Evolutionary conservation across 2,329 filamentous ascomycete genomes (phyloP).

Genomic region (Colletotrichum lupini): DNA sequence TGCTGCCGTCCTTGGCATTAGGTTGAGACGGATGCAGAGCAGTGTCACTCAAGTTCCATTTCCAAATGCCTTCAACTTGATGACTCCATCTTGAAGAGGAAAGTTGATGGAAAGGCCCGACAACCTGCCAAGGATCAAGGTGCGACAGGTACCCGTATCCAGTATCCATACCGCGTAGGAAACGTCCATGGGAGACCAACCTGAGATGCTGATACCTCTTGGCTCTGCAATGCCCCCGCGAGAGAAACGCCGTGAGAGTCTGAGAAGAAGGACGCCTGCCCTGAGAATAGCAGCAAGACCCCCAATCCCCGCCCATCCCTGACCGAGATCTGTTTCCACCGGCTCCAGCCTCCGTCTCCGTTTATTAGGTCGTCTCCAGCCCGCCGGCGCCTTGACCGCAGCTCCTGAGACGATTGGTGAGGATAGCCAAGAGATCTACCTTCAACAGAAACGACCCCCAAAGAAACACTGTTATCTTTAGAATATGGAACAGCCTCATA

Average conservation of each 20-base stretch:
- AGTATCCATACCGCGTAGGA: not conserved
- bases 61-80: not conserved
- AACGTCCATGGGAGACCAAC: constrained; percentile 23
- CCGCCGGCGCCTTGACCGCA: constrained; percentile 23
- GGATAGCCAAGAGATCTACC: constrained; percentile 28
- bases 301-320: constrained; percentile 18
- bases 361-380: not conserved
- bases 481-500: not conserved
- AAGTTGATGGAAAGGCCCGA: not conserved
- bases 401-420: constrained; percentile 29
- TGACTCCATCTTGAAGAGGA: not conserved
- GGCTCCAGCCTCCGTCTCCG: constrained; percentile 4
- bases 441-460: constrained; percentile 22
- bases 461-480: constrained; percentile 23
- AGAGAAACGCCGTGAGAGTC: constrained; percentile 1
- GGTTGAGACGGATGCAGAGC: not conserved
- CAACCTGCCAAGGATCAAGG: constrained; percentile 1
- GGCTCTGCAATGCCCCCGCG: constrained; percentile 28
- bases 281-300: constrained; percentile 23
- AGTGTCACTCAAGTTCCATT: not conserved
- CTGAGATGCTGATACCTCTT: constrained; percentile 32
- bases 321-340: constrained; percentile 25
- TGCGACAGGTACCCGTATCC: not conserved
- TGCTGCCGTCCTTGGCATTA: constrained; percentile 1
- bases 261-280: not conserved